Percentiles rank a stretch among this genome's conserved stretches.
phyloP scores from a whole-genome alignment of 768 basidiomycete genomes.

The Lactarius deliciosus region DNA sequence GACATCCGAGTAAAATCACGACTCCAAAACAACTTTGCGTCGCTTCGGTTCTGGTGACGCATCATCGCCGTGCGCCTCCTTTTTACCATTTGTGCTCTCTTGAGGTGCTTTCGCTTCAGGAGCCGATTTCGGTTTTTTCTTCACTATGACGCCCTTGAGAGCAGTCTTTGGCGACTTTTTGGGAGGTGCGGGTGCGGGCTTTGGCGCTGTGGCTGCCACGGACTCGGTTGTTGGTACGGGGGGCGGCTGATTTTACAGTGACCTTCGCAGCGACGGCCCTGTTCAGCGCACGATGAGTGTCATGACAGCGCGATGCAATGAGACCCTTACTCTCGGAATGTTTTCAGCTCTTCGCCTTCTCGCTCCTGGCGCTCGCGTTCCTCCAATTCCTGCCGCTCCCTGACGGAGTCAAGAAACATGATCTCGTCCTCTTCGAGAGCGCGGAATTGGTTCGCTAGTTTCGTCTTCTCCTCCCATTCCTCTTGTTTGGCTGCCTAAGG shows the following conservation, averaged over 20 bases:
- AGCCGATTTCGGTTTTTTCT: slow-evolving; percentile 61
- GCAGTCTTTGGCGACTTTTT: slow-evolving; percentile 67
- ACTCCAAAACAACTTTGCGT: slow-evolving; percentile 46
- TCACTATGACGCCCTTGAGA: slow-evolving; percentile 78
- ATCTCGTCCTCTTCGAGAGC: slow-evolving; percentile 90
- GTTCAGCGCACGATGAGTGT: slow-evolving; percentile 12
- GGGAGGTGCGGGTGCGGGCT: slow-evolving; percentile 34
- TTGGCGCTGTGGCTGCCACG: slow-evolving; percentile 29
- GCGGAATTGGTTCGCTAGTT: slow-evolving; percentile 85
- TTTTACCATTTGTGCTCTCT: slow-evolving; percentile 27
- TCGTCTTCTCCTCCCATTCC: slow-evolving; percentile 90
- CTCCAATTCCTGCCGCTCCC: slow-evolving; percentile 72
- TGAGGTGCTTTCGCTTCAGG: slow-evolving; percentile 21
- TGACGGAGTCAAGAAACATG: slow-evolving; percentile 80
- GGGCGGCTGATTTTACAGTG: slow-evolving; percentile 41
- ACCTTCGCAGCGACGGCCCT: slow-evolving; percentile 74
- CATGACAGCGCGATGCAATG: background rate
- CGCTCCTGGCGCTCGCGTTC: slow-evolving; percentile 70
- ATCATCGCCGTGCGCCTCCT: slow-evolving; percentile 5
- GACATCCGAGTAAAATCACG: slow-evolving; percentile 16
- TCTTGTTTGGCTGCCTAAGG: slow-evolving; percentile 82
- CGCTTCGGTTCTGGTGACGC: slow-evolving; percentile 46
- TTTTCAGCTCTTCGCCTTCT: slow-evolving; percentile 77
- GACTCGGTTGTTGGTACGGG: slow-evolving; percentile 33
- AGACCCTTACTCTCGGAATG: slow-evolving; percentile 66